Base-by-base conservation (phyloP, 2,329 filamentous ascomycete genomes). In the Massarina eburnea region DNA sequence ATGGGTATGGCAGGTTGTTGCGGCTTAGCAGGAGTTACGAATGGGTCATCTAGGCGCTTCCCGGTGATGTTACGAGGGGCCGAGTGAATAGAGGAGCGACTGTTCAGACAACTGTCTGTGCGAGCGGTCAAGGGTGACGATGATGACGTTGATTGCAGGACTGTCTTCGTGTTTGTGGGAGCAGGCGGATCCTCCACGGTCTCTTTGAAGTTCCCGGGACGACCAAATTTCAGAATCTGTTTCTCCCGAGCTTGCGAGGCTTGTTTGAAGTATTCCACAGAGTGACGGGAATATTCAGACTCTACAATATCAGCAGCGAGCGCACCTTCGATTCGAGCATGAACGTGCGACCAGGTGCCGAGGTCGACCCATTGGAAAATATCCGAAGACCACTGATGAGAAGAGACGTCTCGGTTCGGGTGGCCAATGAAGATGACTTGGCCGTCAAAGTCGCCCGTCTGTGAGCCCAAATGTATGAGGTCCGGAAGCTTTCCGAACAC, bases 341-440 rank as follows among this genome's bases (percentile, higher is more conserved):
- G 68, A 12, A 58, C 67, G 45, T 74, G 70, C 26, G 67, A 71
- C 49, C 70, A 77, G 20, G 66, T 64, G 2, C 75, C 75, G 30
- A 77, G 70, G 45, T 74, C 74, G 39, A 68, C 62, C 75, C 75
- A 78, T 32, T 71, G 60, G 36, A 64, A 74, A 3, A 68, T 59
- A 1, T 46, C 41, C 0, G 48, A 46, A 6, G 70, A 72, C 75
- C 75, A 78, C 47, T 75, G 71, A 41, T 77, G 75, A 2, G 74
- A 75, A 20, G 72, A 71, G 4, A 77, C 65, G 44, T 77, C 73
- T 37, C 73, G 68, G 46, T 76, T 77, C 0, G 73, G 73, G 51
- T 78, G 73, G 39, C 72, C 68, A 24, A 75, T 69, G 58, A 76
- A 77, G 12, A 71, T 62, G 15, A 77, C 59, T 46, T 76, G 67